Conservation (phyloP, 306 rosid genomes). For the Ceratonia siliqua region DNA sequence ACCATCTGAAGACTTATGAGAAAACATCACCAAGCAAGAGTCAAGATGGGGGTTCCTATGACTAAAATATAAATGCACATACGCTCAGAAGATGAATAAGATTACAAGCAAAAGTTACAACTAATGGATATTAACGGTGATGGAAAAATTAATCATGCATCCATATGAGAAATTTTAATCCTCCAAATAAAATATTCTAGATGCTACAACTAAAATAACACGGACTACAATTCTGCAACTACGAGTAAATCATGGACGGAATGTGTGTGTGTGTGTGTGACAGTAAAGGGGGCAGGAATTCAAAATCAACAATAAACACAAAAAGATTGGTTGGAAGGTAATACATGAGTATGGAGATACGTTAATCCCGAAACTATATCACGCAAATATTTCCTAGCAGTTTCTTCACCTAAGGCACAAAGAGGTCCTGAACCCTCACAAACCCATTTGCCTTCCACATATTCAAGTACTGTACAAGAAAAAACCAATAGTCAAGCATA, state of each 20-base stretch:
- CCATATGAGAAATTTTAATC: background rate
- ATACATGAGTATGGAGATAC: conserved; percentile 94
- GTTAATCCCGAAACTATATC: conserved; percentile 87
- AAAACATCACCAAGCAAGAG: background rate
- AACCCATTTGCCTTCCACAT: conserved; percentile 94
- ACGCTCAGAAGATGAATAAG: background rate
- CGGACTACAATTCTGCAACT: background rate
- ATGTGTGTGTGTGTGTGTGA: background rate
- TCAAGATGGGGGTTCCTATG: background rate
- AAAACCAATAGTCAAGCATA: conserved; percentile 29
- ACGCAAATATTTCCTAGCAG: conserved; percentile 77
- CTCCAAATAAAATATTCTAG: background rate
- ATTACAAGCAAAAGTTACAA: background rate
- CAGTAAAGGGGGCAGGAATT: background rate
- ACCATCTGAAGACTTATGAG: background rate
- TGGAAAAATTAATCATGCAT: background rate
- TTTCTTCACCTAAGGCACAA: conserved; percentile 67
- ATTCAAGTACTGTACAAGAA: conserved; percentile 79
- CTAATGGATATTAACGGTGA: background rate
- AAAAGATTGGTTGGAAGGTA: conserved; percentile 33
- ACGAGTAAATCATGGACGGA: background rate
- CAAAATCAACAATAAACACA: conserved; percentile 12
- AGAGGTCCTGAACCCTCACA: conserved; percentile 81
- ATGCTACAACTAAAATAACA: background rate
- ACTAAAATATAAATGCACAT: background rate